These are phyloP conservation scores for Polychytrium aggregatum DNA, from an alignment of 192 early-diverging fungal genomes.

Conservation along the genomic window DNA sequence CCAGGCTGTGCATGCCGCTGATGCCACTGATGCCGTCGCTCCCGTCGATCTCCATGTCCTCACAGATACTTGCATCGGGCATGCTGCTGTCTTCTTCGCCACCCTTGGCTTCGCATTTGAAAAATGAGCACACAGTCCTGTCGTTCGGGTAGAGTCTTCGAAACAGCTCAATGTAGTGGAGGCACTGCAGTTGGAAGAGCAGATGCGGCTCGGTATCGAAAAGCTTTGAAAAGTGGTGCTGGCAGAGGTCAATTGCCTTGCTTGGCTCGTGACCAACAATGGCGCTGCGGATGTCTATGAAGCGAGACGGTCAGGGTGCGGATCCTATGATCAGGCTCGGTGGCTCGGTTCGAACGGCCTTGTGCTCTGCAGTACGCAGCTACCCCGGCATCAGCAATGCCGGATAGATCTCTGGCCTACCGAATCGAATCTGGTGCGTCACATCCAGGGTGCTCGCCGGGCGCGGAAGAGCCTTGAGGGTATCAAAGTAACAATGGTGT, in stretches of 20 bases:
- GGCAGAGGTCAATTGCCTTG: constrained; percentile 51
- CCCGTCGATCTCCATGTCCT: constrained; percentile 8
- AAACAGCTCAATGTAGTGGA: constrained; percentile 83
- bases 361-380: constrained; percentile 6
- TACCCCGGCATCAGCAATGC: constrained; percentile 9
- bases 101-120: constrained; percentile 18
- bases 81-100: constrained; percentile 20
- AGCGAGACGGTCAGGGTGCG: background rate
- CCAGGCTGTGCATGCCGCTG: background rate
- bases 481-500: constrained; percentile 71
- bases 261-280: constrained; percentile 69
- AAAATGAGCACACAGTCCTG: too few relatives aligned
- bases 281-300: constrained; percentile 34
- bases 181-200: constrained; percentile 68
- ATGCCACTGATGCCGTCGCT: constrained; percentile 5
- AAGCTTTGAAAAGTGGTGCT: constrained; percentile 57
- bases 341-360: constrained; percentile 1
- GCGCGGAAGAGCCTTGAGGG: constrained; percentile 53
- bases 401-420: constrained; percentile 2
- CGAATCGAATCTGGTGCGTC: background rate
- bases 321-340: constrained; percentile 1
- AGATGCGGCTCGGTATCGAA: constrained; percentile 50
- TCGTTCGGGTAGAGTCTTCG: background rate
- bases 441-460: background rate
- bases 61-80: constrained; percentile 19